Conservation (phyloP, 73 alveolate genomes). For the Tetrahymena malaccensis region DNA sequence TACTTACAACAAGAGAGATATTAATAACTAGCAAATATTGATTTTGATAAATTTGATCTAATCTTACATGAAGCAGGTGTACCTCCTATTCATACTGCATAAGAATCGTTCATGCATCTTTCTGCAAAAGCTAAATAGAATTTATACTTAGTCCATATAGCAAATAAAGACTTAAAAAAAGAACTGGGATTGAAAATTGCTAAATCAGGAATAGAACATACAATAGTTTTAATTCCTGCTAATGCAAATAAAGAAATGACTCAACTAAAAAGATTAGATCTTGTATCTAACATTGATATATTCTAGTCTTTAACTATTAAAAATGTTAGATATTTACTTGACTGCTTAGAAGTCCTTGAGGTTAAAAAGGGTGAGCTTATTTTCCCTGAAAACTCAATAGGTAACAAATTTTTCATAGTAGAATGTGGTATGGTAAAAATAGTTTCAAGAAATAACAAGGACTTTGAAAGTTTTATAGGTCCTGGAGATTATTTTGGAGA, state of each 20-base stretch:
- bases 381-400: slow-evolving; percentile 28
- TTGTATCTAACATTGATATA: slow-evolving; percentile 24
- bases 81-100: slow-evolving; percentile 42
- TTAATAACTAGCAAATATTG: slow-evolving; percentile 11
- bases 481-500: slow-evolving; percentile 44
- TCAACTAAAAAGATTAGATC: slow-evolving; percentile 23
- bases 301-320: slow-evolving; percentile 15
- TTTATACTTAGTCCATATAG: slow-evolving; percentile 24
- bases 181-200: slow-evolving; percentile 36
- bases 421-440: slow-evolving; percentile 37
- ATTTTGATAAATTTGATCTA: slow-evolving; percentile 20
- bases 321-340: slow-evolving; percentile 31
- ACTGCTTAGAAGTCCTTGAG: slow-evolving; percentile 11
- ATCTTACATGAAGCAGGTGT: slow-evolving; percentile 43
- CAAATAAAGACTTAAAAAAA: slow-evolving; percentile 24
- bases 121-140: slow-evolving; percentile 14
- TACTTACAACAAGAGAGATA: slow-evolving; percentile 12
- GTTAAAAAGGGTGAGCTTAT: slow-evolving; percentile 24
- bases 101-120: neutral
- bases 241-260: slow-evolving; percentile 30
- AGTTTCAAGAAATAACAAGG: slow-evolving; percentile 11
- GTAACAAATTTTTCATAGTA: slow-evolving; percentile 36
- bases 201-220: slow-evolving; percentile 36
- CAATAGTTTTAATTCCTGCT: slow-evolving; percentile 29
- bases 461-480: slow-evolving; percentile 22